A percentile compares a stretch with the other conserved stretches of the same genome.
These are phyloP conservation scores for Diaporthe longicolla DNA, from an alignment of 2,329 filamentous ascomycete species.

Conservation along the genomic window DNA sequence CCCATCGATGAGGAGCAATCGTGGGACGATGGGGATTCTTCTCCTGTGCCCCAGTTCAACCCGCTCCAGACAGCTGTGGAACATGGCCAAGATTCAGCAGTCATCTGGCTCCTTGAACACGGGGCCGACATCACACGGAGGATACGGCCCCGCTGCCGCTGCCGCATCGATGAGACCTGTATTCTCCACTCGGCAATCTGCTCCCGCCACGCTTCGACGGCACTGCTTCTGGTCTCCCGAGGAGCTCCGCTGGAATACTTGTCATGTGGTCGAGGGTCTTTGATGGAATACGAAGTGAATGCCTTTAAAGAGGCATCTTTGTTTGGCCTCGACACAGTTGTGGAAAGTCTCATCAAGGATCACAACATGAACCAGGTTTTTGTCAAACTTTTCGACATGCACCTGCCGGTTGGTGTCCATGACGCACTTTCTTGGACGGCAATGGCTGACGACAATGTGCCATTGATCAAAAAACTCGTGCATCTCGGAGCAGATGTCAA, in stretches of 20 bases:
- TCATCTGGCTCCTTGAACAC: slow-evolving; percentile 6
- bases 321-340: slow-evolving; percentile 4
- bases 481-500: background rate
- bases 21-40: too few relatives aligned
- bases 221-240: background rate
- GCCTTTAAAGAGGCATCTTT: background rate
- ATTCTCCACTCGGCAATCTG: background rate
- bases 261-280: accelerated
- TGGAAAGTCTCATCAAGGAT: background rate
- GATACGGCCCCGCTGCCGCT: background rate
- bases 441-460: background rate
- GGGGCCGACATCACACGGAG: background rate
- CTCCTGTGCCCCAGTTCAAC: background rate
- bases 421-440: background rate
- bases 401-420: background rate
- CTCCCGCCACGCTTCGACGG: background rate
- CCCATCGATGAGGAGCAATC: background rate
- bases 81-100: background rate
- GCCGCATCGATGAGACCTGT: background rate
- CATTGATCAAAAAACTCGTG: background rate
- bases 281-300: background rate
- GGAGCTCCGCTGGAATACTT: background rate
- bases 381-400: background rate
- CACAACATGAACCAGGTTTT: background rate
- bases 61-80: background rate